These are phyloP conservation scores for Boletus pseudo-olivaceus DNA, from an alignment of 768 basidiomycete species.

Conservation along the genomic window DNA sequence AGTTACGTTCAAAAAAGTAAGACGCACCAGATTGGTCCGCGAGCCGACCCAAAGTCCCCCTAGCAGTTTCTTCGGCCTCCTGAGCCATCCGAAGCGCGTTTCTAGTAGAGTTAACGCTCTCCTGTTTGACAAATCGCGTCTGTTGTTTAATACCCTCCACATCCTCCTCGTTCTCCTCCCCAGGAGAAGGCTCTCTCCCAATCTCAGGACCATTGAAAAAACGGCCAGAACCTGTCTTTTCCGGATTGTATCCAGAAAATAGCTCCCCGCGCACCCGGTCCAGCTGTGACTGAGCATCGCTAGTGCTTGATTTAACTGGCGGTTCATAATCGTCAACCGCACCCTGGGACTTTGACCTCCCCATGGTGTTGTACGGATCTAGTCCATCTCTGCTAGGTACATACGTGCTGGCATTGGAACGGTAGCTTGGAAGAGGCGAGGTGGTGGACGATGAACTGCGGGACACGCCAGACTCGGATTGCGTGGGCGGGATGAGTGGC, in stretches of 20 bases:
- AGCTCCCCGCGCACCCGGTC: constrained; percentile 70
- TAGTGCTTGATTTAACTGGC: constrained; percentile 3
- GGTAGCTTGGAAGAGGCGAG: constrained; percentile 42
- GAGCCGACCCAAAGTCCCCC: constrained; percentile 76
- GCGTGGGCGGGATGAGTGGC: constrained; percentile 64
- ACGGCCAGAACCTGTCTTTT: constrained; percentile 55
- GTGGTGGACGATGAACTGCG: constrained; percentile 31
- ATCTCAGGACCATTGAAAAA: constrained; percentile 63
- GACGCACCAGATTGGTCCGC: constrained; percentile 89
- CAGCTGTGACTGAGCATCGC: constrained; percentile 42
- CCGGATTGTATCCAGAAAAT: constrained; percentile 69
- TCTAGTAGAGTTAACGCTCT: constrained; percentile 81
- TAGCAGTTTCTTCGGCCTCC: constrained; percentile 96
- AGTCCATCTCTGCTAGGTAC: constrained; percentile 62
- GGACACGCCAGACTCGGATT: constrained; percentile 29
- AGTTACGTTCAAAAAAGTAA: not conserved
- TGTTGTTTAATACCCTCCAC: constrained; percentile 94
- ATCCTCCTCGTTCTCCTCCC: constrained; percentile 81
- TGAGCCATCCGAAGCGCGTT: constrained; percentile 91
- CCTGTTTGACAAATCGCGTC: constrained; percentile 86
- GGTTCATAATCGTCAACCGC: constrained; percentile 25
- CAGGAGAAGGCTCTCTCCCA: constrained; percentile 47
- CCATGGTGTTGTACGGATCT: constrained; percentile 45
- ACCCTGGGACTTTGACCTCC: constrained; percentile 26
- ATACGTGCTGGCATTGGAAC: constrained; percentile 59